Evolutionary conservation across 345 rosid genomes (phyloP).

Genomic region (Dimocarpus longan): DNA sequence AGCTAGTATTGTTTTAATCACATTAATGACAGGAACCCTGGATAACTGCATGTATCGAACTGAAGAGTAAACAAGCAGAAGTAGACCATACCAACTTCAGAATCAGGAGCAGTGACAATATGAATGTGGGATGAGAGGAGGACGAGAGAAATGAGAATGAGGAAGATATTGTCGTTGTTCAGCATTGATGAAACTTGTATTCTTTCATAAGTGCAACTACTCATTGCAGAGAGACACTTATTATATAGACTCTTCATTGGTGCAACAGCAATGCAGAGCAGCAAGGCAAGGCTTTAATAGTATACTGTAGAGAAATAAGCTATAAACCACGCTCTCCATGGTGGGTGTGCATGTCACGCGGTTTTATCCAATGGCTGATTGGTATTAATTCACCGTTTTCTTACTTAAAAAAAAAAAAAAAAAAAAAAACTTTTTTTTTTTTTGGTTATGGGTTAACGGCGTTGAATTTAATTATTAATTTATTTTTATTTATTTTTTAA

Average conservation of each 20-base stretch:
- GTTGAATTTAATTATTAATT: too few species aligned
- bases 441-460: too few species aligned
- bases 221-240: neutral
- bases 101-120: constrained; percentile 21
- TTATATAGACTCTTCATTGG: too few species aligned
- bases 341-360: neutral
- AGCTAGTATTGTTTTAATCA: neutral
- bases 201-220: neutral
- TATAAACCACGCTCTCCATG: neutral
- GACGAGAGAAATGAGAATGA: neutral
- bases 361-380: too few species aligned
- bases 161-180: neutral
- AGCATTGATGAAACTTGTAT: constrained; percentile 3
- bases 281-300: neutral
- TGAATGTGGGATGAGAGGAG: constrained; percentile 8
- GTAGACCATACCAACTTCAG: constrained; percentile 39
- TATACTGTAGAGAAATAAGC: neutral
- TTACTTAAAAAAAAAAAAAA: too few species aligned
- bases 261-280: neutral
- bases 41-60: neutral
- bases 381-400: too few species aligned
- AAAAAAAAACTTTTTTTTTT: too few species aligned
- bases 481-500: too few species aligned
- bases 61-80: neutral
- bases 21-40: neutral